Conservation (phyloP, 306 rosid genomes). For the Oxytropis ochrocephala region DNA sequence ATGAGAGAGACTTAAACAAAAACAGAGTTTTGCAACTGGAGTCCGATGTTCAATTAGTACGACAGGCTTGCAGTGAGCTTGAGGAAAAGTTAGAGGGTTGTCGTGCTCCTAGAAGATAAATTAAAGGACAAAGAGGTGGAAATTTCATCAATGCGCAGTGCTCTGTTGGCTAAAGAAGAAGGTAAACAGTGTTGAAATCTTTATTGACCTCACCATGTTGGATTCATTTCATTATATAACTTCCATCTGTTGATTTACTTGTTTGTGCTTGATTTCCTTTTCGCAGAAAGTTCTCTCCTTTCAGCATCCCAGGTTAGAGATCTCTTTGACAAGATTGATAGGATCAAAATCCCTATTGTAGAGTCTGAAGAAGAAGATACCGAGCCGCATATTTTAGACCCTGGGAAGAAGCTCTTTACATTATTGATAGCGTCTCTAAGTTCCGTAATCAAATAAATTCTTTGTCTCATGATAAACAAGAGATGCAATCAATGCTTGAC, state of each 20-base stretch:
- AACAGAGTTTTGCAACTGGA: slow-evolving; percentile 52
- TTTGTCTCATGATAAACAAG: slow-evolving; percentile 53
- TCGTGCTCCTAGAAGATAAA: slow-evolving; percentile 41
- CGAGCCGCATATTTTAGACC: slow-evolving; percentile 40
- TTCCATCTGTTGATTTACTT: slow-evolving; percentile 18
- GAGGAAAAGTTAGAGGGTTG: slow-evolving; percentile 44
- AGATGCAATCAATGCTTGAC: slow-evolving; percentile 47
- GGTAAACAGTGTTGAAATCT: slow-evolving; percentile 39
- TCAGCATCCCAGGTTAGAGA: slow-evolving; percentile 59
- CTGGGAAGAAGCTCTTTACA: slow-evolving; percentile 57
- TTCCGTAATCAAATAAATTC: slow-evolving; percentile 47
- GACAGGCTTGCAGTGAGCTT: slow-evolving; percentile 55
- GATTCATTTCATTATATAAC: slow-evolving; percentile 10
- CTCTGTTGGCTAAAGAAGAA: slow-evolving; percentile 45
- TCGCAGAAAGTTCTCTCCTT: slow-evolving; percentile 46
- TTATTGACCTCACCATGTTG: slow-evolving; percentile 11
- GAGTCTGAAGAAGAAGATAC: slow-evolving; percentile 39
- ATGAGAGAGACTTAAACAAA: slow-evolving; percentile 61
- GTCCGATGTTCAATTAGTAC: slow-evolving; percentile 52
- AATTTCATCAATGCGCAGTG: slow-evolving; percentile 49
- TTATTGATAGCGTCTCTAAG: slow-evolving; percentile 47
- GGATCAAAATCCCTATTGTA: slow-evolving; percentile 34
- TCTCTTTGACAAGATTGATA: slow-evolving; percentile 55
- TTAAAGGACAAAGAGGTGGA: slow-evolving; percentile 62
- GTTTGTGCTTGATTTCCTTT: slow-evolving; percentile 29